A percentile compares a stretch with the other conserved stretches of the same genome.
Conservation (phyloP, 345 rosid species). For the Brassica nigra region DNA sequence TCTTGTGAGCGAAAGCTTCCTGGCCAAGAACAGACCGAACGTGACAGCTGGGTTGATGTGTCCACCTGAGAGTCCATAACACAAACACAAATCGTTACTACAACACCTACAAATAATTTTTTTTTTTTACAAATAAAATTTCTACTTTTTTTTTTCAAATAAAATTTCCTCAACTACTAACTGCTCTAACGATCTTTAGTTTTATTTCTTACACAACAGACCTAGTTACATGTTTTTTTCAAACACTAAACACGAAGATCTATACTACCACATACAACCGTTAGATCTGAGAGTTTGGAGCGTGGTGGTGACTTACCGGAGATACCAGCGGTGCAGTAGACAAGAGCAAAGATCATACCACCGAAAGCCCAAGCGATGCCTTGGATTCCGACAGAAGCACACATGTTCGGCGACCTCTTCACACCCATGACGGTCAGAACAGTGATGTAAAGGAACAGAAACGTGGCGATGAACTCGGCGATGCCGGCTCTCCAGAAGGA, state of each 20-base stretch:
- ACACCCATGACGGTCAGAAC: conserved; percentile 52
- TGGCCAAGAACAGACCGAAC: conserved; percentile 42
- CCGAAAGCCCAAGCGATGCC: conserved; percentile 58
- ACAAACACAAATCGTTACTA: conserved; percentile 7
- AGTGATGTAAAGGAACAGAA: conserved; percentile 50
- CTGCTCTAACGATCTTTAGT: background rate
- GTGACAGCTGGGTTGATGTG: conserved; percentile 54
- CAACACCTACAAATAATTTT: background rate
- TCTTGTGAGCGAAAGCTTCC: conserved; percentile 47
- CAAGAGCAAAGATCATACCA: conserved; percentile 57
- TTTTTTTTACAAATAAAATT: no score
- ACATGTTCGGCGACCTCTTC: conserved; percentile 40
- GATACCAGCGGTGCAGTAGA: conserved; percentile 55
- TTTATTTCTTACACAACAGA: background rate
- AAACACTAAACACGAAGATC: background rate
- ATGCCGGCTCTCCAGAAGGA: conserved; percentile 54
- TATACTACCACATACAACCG: background rate
- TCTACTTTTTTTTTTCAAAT: no score
- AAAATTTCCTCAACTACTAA: no score
- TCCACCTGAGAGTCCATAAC: conserved; percentile 40
- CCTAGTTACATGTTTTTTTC: background rate
- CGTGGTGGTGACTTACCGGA: conserved; percentile 38
- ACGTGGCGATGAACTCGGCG: conserved; percentile 54
- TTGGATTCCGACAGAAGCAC: conserved; percentile 54
- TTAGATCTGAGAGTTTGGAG: background rate